These are phyloP conservation scores for Auriscalpium orientale DNA, from an alignment of 768 basidiomycete species.

Conservation along the genomic window DNA sequence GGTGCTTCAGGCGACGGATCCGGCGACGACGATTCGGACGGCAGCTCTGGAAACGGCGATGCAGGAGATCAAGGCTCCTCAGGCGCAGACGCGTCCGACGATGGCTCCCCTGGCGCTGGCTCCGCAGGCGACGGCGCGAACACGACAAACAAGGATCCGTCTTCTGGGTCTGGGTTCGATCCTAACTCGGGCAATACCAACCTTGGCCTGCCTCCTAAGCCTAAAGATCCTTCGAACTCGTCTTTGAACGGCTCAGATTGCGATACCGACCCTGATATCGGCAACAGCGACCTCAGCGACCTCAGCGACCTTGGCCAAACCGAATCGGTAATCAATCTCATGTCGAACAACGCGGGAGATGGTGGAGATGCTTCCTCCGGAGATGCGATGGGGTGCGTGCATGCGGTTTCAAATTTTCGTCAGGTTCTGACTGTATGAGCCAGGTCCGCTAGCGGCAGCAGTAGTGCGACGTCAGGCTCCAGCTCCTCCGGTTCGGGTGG, in stretches of 20 bases:
- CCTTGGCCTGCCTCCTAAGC: not conserved
- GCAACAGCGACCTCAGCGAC: not conserved
- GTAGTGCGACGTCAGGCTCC: not conserved
- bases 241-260: not conserved
- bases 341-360: not conserved
- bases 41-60: not conserved
- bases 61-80: not conserved
- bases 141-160: not conserved
- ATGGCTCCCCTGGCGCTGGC: not conserved
- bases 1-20: not conserved
- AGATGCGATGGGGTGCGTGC: not conserved
- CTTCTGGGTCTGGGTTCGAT: not conserved
- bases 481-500: constrained; percentile 13
- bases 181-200: not conserved
- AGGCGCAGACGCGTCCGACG: not conserved
- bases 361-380: not conserved
- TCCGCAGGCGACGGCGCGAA: not conserved
- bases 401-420: too few relatives aligned
- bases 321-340: not conserved
- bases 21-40: not conserved
- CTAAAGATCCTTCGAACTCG: not conserved
- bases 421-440: too few relatives aligned
- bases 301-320: not conserved
- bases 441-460: too few relatives aligned
- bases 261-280: not conserved